Base-by-base conservation (phyloP, 2,329 filamentous ascomycete species). In the Paraconiothyrium sp. region DNA sequence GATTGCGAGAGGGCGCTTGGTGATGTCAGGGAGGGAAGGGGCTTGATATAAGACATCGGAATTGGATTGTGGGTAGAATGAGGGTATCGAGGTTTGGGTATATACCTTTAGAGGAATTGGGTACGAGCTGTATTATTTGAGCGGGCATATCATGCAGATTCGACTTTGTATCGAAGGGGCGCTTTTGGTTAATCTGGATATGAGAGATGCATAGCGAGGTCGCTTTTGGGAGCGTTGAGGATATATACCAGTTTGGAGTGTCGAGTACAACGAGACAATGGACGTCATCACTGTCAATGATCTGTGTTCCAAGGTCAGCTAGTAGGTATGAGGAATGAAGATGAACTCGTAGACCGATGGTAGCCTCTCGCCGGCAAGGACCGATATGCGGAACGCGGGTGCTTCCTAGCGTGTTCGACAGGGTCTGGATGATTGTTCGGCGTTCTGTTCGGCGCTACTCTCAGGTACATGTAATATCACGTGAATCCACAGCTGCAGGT, bases 1-100 rank as follows among this genome's bases (percentile, higher is more conserved):
- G 89, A 88, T 70, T 91, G 89, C 76, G 76, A 78, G 61, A 70
- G 67, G 64, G 84, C 85, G 67, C 73, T 69, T 39, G 63, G 62
- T 24, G 57, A 30, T 14, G 52, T 66, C 3, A 59, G 51, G 44
- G 44, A 57, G 13, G 39, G 37, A 7, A 37, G 41, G 24, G 58
- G 60, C 13, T 49, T 65, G 54, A 61, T 64, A 37, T 64, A 55
- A 27, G 11, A 22, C 11, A 37, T 41, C 24, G 20, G n/a, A 4
- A 46, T 10, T 46, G 20, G 20, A 20, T 11, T 20, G 41, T 5
- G 41, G 3, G 16, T 44, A 22, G 16, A n/a, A n/a, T 11, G 5
- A 22, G 3, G n/a, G 5, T n/a, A 22, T 9, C 22, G n/a, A n/a
- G 16, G 20, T 44, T n/a, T 44, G 41, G 35, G 35, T 37, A 37